A percentile compares a stretch with the other conserved stretches of the same genome.
Conservation (phyloP, 352 stramenopile species). For the Globisporangium solare region DNA sequence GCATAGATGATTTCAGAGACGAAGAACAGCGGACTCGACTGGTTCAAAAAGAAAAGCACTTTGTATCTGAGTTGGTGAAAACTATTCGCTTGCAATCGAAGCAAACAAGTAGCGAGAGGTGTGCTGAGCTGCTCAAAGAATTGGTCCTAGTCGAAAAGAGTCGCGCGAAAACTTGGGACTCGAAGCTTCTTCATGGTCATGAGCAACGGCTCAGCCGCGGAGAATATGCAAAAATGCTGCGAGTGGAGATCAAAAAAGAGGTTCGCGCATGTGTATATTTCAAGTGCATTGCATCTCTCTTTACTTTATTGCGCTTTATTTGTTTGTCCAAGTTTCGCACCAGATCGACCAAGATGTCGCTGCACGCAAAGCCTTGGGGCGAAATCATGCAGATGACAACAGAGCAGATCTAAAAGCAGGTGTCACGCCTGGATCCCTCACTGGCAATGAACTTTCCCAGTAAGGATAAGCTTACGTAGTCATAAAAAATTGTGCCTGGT, state of each 20-base stretch:
- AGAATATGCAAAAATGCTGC: conserved; percentile 59
- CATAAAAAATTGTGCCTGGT: not conserved
- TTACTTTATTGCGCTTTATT: not conserved
- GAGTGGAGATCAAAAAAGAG: conserved; percentile 70
- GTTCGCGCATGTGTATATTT: conserved; percentile 16
- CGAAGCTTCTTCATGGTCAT: conserved; percentile 60
- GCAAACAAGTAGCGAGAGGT: conserved; percentile 49
- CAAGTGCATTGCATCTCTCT: not conserved
- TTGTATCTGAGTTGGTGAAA: conserved; percentile 72
- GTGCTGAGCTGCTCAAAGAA: conserved; percentile 52
- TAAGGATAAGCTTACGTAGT: too few relatives aligned
- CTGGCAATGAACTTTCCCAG: too few relatives aligned
- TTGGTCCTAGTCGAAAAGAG: conserved; percentile 60
- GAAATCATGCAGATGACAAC: not conserved
- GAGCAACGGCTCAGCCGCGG: conserved; percentile 55
- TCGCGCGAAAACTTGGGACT: conserved; percentile 58
- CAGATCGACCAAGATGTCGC: conserved; percentile 60
- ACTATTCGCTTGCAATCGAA: conserved; percentile 65
- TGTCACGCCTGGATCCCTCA: too few relatives aligned
- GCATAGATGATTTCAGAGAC: conserved; percentile 57
- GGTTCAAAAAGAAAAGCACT: conserved; percentile 56
- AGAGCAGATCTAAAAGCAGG: not conserved
- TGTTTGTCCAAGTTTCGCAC: conserved; percentile 30
- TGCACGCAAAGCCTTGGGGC: conserved; percentile 8
- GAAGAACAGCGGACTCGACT: conserved; percentile 42